phyloP scores from a whole-genome alignment of 169 alveolate species.

The Plasmodium vinckei region DNA sequence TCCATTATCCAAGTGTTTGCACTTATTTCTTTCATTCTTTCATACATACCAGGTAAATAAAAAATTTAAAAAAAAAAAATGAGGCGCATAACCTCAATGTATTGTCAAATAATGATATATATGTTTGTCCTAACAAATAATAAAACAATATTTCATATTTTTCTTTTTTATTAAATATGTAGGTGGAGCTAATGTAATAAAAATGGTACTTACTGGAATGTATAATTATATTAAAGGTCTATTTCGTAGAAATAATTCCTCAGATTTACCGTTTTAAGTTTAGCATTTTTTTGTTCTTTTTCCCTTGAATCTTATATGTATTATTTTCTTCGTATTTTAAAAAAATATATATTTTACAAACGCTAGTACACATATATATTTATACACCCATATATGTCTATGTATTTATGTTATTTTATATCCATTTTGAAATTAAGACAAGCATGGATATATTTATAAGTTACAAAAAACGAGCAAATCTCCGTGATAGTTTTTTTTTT shows the following conservation, averaged over 20 bases:
- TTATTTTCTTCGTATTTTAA: too few species aligned
- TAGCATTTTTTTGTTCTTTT: neutral
- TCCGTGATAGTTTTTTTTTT: too few species aligned
- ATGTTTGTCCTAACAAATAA: neutral
- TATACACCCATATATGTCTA: too few species aligned
- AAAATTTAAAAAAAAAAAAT: neutral
- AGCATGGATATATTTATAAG: too few species aligned
- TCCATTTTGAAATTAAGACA: too few species aligned
- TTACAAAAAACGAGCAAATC: too few species aligned
- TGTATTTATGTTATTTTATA: too few species aligned
- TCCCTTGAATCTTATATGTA: neutral
- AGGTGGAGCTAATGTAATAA: conserved; percentile 71
- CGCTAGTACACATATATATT: neutral
- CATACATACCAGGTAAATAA: conserved; percentile 70
- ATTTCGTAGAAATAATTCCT: conserved; percentile 55
- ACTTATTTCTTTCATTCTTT: conserved; percentile 64
- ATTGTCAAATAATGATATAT: neutral
- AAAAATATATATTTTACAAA: too few species aligned
- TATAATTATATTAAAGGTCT: conserved; percentile 41
- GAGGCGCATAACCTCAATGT: neutral
- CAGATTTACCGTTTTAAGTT: conserved; percentile 73
- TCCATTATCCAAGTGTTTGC: conserved; percentile 71
- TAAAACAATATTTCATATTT: too few species aligned
- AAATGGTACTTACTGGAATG: conserved; percentile 25
- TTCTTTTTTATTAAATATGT: neutral